These are phyloP conservation scores for Fusarium multiceps DNA, from an alignment of 2,329 filamentous ascomycete species.

Conservation along the genomic window DNA sequence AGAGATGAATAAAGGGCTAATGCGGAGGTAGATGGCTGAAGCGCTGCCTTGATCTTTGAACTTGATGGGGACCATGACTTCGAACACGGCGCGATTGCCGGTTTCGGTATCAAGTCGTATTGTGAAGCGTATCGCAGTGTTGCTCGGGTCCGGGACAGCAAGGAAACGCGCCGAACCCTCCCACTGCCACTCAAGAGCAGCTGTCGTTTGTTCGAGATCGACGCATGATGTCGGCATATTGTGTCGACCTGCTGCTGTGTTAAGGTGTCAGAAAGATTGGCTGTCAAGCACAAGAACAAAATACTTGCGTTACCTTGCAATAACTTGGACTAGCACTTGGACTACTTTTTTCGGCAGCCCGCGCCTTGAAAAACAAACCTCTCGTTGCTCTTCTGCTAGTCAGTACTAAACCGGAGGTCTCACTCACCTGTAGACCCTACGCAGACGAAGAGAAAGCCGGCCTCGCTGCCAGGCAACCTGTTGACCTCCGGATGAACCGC, in stretches of 20 bases:
- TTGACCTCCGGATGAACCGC: constrained; percentile 14
- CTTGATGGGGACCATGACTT: constrained; percentile 13
- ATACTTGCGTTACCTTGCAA: not conserved
- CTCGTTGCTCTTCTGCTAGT: not conserved
- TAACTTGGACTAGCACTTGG: not conserved
- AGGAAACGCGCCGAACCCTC: not conserved
- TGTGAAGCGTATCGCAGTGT: not conserved
- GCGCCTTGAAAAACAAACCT: not conserved
- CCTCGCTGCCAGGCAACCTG: constrained; percentile 1
- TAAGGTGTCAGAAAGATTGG: not conserved
- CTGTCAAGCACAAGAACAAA: not conserved
- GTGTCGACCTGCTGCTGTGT: not conserved
- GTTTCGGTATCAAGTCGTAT: not conserved
- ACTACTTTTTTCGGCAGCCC: not conserved
- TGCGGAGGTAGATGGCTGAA: constrained; percentile 11
- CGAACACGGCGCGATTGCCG: constrained; percentile 3
- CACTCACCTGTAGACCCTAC: not conserved
- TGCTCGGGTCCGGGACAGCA: constrained; percentile 6
- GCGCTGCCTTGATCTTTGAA: constrained; percentile 8
- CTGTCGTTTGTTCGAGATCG: not conserved
- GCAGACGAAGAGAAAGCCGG: not conserved
- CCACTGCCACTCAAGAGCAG: constrained; percentile 17
- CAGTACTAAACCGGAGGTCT: not conserved
- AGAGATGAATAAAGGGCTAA: constrained; percentile 1
- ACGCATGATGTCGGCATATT: constrained; percentile 1